Evolutionary conservation across 257 asterid genomes (phyloP).

Genomic region (Capsicum rhomboideum): DNA sequence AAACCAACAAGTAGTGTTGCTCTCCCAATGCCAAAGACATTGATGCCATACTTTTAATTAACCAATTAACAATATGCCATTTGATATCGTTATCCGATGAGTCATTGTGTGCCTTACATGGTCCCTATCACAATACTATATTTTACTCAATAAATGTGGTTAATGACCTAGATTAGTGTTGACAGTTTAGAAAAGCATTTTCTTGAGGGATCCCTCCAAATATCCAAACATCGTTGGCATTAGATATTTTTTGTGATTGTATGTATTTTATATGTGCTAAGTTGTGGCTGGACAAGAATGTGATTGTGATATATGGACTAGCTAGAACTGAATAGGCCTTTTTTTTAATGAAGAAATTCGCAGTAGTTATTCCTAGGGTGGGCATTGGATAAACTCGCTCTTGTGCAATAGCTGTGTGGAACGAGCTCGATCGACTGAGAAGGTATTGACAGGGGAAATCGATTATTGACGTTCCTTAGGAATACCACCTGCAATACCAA

Average conservation of each 20-base stretch:
- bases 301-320: background rate
- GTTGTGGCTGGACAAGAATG: background rate
- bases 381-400: too few relatives aligned
- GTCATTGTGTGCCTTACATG: background rate
- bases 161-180: background rate
- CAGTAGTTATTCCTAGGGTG: too few relatives aligned
- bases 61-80: background rate
- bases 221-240: background rate
- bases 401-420: too few relatives aligned
- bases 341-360: too few relatives aligned
- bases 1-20: background rate
- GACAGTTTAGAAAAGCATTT: background rate
- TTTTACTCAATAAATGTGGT: background rate
- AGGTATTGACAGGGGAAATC: too few relatives aligned
- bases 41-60: background rate
- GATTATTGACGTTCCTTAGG: too few relatives aligned
- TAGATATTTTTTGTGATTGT: background rate
- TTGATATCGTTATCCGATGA: background rate
- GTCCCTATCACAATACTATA: background rate
- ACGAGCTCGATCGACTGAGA: too few relatives aligned
- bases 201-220: background rate
- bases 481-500: too few relatives aligned
- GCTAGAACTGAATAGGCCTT: too few relatives aligned
- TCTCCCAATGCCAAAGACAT: background rate
- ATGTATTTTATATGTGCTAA: background rate